A percentile compares a stretch with the other conserved stretches of the same genome.
Evolutionary conservation across 345 rosid genomes (phyloP).

Genomic region (Streptanthus diversifolius): DNA sequence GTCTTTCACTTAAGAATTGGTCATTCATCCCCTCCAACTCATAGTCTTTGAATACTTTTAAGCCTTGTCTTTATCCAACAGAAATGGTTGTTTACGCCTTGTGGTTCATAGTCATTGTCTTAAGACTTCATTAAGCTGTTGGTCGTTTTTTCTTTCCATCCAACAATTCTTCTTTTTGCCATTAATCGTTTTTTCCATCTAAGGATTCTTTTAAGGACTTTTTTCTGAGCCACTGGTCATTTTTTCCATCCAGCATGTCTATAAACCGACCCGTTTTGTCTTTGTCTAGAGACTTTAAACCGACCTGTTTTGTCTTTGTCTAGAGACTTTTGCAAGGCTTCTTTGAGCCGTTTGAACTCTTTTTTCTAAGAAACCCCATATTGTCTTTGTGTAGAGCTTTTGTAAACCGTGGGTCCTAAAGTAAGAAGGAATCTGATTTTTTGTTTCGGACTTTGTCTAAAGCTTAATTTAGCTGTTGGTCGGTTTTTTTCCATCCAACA

Average conservation of each 20-base stretch:
- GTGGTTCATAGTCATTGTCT: too few relatives aligned
- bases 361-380: not conserved
- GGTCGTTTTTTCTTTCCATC: not conserved
- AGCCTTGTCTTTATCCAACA: too few relatives aligned
- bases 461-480: not conserved
- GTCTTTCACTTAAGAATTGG: not conserved
- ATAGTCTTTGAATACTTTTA: too few relatives aligned
- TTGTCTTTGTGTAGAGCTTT: not conserved
- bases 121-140: too few relatives aligned
- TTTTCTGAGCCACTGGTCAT: too few relatives aligned
- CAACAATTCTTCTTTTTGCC: not conserved
- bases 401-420: not conserved
- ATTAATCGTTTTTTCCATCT: not conserved
- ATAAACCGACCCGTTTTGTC: not conserved
- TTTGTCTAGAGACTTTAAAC: too few relatives aligned
- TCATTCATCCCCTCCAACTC: too few relatives aligned
- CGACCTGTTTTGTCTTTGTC: too few relatives aligned
- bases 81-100: too few relatives aligned
- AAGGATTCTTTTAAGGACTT: not conserved
- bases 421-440: not conserved
- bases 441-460: not conserved
- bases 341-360: not conserved
- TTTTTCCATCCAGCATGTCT: not conserved
- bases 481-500: not conserved
- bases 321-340: too few relatives aligned